These are phyloP conservation scores for Chimonanthus praecox DNA, from an alignment of 164 flowering plant species.

Conservation along the genomic window DNA sequence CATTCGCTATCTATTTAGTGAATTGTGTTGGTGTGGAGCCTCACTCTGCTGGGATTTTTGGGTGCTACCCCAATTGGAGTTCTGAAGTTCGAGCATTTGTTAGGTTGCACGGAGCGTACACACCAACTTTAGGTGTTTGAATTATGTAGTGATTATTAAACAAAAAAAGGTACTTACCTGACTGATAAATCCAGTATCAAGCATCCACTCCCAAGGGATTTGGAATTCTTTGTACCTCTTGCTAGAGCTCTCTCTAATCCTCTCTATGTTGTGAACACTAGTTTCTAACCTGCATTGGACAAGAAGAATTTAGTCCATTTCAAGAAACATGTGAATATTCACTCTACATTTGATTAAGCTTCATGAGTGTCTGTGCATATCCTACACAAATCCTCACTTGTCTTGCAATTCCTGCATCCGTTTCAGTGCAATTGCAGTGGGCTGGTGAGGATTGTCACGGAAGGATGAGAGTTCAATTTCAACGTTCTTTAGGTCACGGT, in stretches of 20 bases:
- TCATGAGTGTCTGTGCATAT: neutral
- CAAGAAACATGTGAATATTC: neutral
- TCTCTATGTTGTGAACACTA: slow-evolving; percentile 39
- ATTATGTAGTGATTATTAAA: neutral
- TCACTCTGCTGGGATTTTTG: neutral
- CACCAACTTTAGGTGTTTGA: neutral
- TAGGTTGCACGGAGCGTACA: too few species aligned
- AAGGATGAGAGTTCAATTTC: slow-evolving; percentile 45
- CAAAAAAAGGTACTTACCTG: slow-evolving; percentile 37
- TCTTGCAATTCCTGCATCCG: slow-evolving; percentile 65
- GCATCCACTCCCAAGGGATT: slow-evolving; percentile 31
- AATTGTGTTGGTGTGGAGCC: slow-evolving; percentile 1
- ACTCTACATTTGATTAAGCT: neutral
- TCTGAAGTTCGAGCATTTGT: neutral
- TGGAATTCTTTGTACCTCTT: slow-evolving; percentile 41
- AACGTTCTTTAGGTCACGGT: slow-evolving; percentile 55
- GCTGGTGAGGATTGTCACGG: slow-evolving; percentile 45
- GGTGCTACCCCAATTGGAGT: neutral
- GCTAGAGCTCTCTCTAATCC: slow-evolving; percentile 41
- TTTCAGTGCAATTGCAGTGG: slow-evolving; percentile 29
- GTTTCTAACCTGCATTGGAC: slow-evolving; percentile 50
- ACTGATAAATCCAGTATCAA: slow-evolving; percentile 28
- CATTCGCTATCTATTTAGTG: neutral
- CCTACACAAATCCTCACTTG: slow-evolving; percentile 42
- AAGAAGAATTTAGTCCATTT: neutral